Percentiles rank a stretch among this genome's conserved stretches.
Conservation (phyloP, 192 early-diverging fungal genomes). For the Dissophora ornata region DNA sequence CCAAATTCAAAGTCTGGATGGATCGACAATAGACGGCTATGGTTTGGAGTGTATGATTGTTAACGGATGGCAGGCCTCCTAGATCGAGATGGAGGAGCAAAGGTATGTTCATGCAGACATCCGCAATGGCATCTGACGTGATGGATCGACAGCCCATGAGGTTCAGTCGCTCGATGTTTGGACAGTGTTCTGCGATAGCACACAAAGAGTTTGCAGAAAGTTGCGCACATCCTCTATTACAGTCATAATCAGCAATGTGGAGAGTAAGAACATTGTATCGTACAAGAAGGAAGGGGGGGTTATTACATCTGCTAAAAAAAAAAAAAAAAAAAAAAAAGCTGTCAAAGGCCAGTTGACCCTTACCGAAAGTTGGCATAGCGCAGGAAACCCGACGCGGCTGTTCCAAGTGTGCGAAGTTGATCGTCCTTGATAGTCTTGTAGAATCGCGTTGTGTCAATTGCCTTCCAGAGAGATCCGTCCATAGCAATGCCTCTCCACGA, state of each 20-base stretch:
- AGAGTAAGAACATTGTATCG: no score
- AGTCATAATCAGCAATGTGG: no score
- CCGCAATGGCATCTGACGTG: constrained; percentile 54
- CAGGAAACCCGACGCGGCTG: constrained; percentile 33
- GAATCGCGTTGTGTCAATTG: constrained; percentile 30
- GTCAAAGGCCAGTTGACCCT: no score
- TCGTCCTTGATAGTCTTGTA: constrained; percentile 44
- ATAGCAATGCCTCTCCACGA: constrained; percentile 38
- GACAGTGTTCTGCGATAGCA: constrained; percentile 44
- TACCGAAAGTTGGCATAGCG: constrained; percentile 47
- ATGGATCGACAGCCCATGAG: constrained; percentile 40
- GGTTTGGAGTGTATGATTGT: constrained; percentile 55
- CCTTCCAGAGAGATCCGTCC: constrained; percentile 49
- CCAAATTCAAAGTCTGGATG: constrained; percentile 57
- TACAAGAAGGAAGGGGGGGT: no score
- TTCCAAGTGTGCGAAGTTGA: constrained; percentile 32
- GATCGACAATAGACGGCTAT: constrained; percentile 49
- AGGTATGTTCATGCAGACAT: constrained; percentile 48
- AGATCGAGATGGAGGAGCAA: constrained; percentile 57
- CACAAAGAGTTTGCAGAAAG: constrained; percentile 25
- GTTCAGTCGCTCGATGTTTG: constrained; percentile 38
- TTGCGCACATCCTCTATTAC: constrained; percentile 38
- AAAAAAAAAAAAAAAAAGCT: neutral
- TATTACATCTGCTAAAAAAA: no score
- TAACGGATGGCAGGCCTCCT: constrained; percentile 53